Conservation (phyloP, 164 flowering plant genomes). For the Taxillus chinensis region DNA sequence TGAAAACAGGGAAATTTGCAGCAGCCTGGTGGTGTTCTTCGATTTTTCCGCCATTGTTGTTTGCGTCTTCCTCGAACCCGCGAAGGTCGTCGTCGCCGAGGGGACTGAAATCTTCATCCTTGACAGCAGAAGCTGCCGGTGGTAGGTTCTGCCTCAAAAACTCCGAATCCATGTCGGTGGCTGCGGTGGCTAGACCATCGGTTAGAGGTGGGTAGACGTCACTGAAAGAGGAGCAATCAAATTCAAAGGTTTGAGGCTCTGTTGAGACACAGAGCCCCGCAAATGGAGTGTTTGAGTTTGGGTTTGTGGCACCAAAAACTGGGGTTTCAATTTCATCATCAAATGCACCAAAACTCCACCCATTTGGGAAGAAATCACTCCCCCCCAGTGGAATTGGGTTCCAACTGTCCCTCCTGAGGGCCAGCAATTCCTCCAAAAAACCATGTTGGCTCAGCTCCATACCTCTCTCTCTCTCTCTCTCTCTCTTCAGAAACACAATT, state of each 20-base stretch:
- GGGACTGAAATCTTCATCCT: slow-evolving; percentile 22
- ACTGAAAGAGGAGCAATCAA: slow-evolving; percentile 13
- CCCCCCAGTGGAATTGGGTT: slow-evolving; percentile 18
- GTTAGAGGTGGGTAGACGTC: slow-evolving; percentile 22
- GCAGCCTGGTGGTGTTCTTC: slow-evolving; percentile 22
- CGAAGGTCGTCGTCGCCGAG: slow-evolving; percentile 14
- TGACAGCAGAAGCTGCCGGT: slow-evolving; percentile 9
- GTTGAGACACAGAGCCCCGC: slow-evolving; percentile 17
- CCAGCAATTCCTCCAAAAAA: slow-evolving; percentile 48
- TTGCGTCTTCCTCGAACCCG: background rate
- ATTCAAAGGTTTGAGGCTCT: slow-evolving; percentile 15
- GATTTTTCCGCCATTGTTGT: slow-evolving; percentile 15
- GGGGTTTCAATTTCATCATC: slow-evolving; percentile 22
- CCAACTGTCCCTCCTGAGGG: slow-evolving; percentile 41
- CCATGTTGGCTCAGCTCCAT: slow-evolving; percentile 56
- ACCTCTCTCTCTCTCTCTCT: slow-evolving; percentile 13
- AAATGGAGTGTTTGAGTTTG: slow-evolving; percentile 14
- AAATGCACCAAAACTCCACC: slow-evolving; percentile 32
- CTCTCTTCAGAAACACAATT: background rate
- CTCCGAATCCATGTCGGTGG: slow-evolving; percentile 9
- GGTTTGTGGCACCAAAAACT: slow-evolving; percentile 20
- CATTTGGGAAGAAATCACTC: slow-evolving; percentile 27
- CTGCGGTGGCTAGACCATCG: slow-evolving; percentile 22
- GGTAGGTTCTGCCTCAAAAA: too few species aligned
- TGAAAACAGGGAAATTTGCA: slow-evolving; percentile 14